Conservation (phyloP, 2,329 filamentous ascomycete genomes). For the Pseudodiploospora longispora region DNA sequence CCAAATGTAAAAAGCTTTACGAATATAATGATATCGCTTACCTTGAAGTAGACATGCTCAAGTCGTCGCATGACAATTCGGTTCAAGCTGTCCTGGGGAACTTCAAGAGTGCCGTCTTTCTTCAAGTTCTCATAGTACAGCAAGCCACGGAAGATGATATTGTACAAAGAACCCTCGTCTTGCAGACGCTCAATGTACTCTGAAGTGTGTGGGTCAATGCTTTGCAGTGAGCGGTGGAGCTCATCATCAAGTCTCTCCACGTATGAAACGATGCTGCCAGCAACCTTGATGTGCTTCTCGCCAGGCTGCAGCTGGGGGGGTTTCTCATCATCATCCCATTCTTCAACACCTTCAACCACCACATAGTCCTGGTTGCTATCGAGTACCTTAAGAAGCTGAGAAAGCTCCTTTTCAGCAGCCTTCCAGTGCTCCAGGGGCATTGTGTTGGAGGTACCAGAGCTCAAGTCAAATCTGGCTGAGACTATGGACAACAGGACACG, state of each 20-base stretch:
- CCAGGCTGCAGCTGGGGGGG: constrained; percentile 63
- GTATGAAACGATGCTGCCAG: constrained; percentile 89
- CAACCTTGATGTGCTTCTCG: constrained; percentile 80
- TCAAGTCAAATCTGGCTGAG: constrained; percentile 89
- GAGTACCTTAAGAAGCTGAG: constrained; percentile 66
- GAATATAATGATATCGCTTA: constrained; percentile 23
- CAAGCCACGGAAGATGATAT: constrained; percentile 78
- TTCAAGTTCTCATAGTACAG: constrained; percentile 81
- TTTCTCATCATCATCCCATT: constrained; percentile 99
- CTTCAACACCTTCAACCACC: constrained; percentile 85
- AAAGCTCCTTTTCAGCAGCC: constrained; percentile 79
- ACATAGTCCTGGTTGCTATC: constrained; percentile 73
- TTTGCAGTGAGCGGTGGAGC: constrained; percentile 91
- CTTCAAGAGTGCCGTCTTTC: constrained; percentile 61
- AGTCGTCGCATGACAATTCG: constrained; percentile 86
- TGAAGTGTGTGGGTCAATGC: constrained; percentile 95
- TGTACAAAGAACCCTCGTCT: constrained; percentile 86
- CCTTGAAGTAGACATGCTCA: constrained; percentile 98
- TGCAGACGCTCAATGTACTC: constrained; percentile 95
- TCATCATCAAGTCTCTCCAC: constrained; percentile 95
- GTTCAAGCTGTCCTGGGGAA: constrained; percentile 82
- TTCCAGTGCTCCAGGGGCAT: constrained; percentile 99
- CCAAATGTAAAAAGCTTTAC: not conserved
- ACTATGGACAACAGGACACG: constrained; percentile 86
- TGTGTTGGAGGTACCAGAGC: constrained; percentile 64